A percentile compares a stretch with the other conserved stretches of the same genome.
Conservation (phyloP, 495 filamentous ascomycete genomes). For the Articulospora tetracladia region DNA sequence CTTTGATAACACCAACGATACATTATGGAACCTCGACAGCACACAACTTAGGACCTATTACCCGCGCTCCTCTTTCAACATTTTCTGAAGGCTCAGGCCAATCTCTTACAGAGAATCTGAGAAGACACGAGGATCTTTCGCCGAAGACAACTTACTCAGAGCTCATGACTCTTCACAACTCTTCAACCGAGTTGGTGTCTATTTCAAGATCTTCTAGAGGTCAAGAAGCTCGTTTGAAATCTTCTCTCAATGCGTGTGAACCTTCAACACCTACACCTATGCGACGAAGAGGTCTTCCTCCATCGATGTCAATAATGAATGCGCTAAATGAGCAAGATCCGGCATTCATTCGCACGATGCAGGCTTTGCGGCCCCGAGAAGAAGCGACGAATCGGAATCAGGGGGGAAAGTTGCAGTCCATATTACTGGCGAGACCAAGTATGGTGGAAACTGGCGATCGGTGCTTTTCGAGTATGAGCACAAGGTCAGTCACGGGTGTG, state of each 20-base stretch:
- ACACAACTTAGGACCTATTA: background rate
- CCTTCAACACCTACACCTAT: background rate
- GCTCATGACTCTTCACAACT: no score
- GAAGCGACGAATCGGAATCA: background rate
- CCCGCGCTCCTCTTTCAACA: background rate
- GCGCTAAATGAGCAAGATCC: slow-evolving; percentile 23
- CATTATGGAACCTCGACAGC: background rate
- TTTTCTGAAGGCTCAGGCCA: background rate
- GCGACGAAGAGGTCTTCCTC: background rate
- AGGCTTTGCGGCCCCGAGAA: slow-evolving; percentile 12
- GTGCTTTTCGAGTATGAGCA: background rate
- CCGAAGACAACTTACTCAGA: background rate
- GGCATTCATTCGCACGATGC: slow-evolving; percentile 17
- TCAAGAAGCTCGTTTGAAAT: background rate
- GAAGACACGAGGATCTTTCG: background rate
- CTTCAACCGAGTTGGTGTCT: no score
- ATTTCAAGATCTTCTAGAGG: background rate
- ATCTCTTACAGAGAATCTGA: background rate
- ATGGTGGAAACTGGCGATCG: background rate
- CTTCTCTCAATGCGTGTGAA: background rate
- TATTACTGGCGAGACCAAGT: background rate
- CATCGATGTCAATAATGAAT: slow-evolving; percentile 12
- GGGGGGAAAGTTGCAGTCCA: background rate
- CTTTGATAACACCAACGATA: background rate
- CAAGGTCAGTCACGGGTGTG: background rate